Evolutionary conservation across 768 basidiomycete genomes (phyloP).

Genomic region (Suillus alpinus): DNA sequence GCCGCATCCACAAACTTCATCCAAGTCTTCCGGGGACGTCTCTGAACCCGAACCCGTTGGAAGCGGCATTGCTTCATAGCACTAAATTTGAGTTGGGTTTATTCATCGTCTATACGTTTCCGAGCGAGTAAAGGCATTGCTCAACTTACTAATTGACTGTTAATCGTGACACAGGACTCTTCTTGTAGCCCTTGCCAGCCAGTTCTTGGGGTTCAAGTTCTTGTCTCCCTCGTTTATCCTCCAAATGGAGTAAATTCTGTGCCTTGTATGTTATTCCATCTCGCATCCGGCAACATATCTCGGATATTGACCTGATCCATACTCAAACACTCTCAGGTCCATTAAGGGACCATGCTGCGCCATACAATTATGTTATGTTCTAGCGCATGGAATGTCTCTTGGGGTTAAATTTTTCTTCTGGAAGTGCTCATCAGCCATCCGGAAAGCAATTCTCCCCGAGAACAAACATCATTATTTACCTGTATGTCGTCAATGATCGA

Average conservation of each 20-base stretch:
- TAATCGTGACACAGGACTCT: conserved; percentile 11
- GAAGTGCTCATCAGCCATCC: conserved; percentile 24
- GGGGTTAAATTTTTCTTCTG: conserved; percentile 17
- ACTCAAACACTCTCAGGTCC: conserved; percentile 16
- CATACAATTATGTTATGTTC: conserved; percentile 23
- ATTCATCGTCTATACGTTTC: conserved; percentile 13
- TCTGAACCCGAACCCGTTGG: conserved; percentile 31
- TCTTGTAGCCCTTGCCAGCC: conserved; percentile 2
- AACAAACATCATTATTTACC: conserved; percentile 20
- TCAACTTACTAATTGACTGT: conserved; percentile 29
- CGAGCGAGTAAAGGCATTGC: conserved; percentile 27
- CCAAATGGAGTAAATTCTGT: conserved; percentile 17
- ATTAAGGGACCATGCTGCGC: conserved; percentile 30
- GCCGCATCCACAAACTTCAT: conserved; percentile 7
- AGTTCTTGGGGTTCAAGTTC: conserved; percentile 19
- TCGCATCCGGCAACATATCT: conserved; percentile 23
- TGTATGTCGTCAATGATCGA: conserved; percentile 24
- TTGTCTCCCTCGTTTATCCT: conserved; percentile 17
- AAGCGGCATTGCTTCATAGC: conserved; percentile 26
- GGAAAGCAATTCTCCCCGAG: conserved; percentile 22
- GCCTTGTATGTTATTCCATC: conserved; percentile 26
- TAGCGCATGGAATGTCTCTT: conserved; percentile 20
- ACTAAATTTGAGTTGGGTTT: conserved; percentile 14
- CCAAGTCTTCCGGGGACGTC: conserved; percentile 28
- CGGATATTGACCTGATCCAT: conserved; percentile 24